Base-by-base conservation (phyloP, 2,329 filamentous ascomycete species). In the Juglanconis oblonga region DNA sequence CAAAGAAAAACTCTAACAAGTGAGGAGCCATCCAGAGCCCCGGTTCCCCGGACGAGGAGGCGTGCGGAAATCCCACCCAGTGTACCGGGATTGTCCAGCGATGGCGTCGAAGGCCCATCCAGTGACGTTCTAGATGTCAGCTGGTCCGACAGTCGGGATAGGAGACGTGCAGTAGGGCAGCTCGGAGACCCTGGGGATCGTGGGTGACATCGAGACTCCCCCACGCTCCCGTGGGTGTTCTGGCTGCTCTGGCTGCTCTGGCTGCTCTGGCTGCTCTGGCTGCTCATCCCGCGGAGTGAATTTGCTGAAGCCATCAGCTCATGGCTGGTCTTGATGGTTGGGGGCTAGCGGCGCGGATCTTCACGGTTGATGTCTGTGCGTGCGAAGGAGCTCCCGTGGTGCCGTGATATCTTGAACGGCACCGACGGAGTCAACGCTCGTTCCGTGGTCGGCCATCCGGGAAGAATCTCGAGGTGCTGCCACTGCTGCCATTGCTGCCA, bases 401-500 rank as follows among this genome's bases (percentile, higher is more conserved):
- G 24, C 31, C 48, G 24, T 33, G 33, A 32, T 49, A 35, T 44
- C 44, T 52, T 33, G 48, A 2, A 52, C 48, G 9, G 32, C 36
- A 35, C 40, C 24, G 24, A 24, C 24, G 24, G 24, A 24, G 24
- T n/a, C 36, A 52, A 31, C 55, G 55, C 50, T 52, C 35, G 29
- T 50, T 44, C 57, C 57, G 57, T 51, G 42, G 57, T 59, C 57
- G 57, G 51, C 51, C 42, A 44, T n/a, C 49, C 32, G 7, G 49
- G 24, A 32, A 51, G 24, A 58, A 50, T 50, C 42, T 29, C 44
- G 17, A 14, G 44, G 5, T 47, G 44, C 4, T 24, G 17, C 9
- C 5, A 47, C 8, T 17, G 13, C 24, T 24, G 24, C 24, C 24
- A 24, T 24, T 24, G 24, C 24, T 24, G 24, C 24, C 24, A 24